Evolutionary conservation across 495 filamentous ascomycete genomes (phyloP), one percentile per base, ranked within the genome.

Genomic region (Xylaria acuta): DNA sequence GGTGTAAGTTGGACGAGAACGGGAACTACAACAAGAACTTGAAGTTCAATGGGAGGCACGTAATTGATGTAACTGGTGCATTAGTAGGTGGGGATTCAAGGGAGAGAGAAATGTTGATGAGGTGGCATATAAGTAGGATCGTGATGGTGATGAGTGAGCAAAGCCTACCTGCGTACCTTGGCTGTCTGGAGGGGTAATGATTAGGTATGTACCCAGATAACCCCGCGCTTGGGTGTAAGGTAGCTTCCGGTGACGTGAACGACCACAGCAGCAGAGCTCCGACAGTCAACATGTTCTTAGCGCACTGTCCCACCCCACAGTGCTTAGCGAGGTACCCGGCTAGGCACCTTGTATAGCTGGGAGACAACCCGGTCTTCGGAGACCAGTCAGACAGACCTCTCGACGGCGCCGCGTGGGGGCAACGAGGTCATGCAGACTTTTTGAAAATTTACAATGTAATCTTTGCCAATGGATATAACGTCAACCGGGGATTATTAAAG

Each of bases 71-170:
- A 25, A 22, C 12, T 67, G n/a, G 32, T 47, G 0, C 2, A 16
- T 49, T 56, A 67, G 60, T 54, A 20, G 65, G 65, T 67, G 65
- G 64, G 47, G 34, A 40, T 51, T 36, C 11, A 8, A 34, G 63
- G 43, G 27, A 54, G 30, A 40, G 27, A 54, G 30, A 53, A 11
- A 38, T 34, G 7, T 8, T n/a, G 41, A 51, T 38, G 32, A 67
- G 45, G 12, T 36, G 30, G 30, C 22, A 30, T 18, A 30, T 3
- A 7, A 38, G 36, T 3, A 38, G 60, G 36, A 22, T 65, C 25
- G 63, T 67, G 65, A 56, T 30, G 49, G 65, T 43, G 65, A 67
- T 67, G 49, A 67, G 65, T 56, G 65, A 67, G 64, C 64, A 36
- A 27, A n/a, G 41, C 41, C 41, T 45, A 2, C 14, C 41, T 45